Percentiles rank a stretch among this genome's conserved stretches.
Conservation (phyloP, 2,329 filamentous ascomycete genomes). For the Arthrobotrys iridis region DNA sequence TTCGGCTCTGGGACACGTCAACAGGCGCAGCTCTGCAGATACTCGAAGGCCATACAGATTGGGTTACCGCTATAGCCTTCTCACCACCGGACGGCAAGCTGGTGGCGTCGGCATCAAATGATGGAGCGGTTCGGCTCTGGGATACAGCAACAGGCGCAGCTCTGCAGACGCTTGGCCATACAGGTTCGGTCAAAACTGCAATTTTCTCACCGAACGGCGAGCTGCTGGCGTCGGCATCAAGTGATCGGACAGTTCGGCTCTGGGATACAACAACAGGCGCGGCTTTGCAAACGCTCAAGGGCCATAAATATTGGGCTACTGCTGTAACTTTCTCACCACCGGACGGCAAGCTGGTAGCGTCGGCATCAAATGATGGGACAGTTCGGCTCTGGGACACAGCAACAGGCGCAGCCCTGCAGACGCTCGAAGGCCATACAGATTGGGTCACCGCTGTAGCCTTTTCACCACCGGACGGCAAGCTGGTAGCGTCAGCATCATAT, state of each 20-base stretch:
- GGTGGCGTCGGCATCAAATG: conserved; percentile 63
- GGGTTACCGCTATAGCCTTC: not conserved
- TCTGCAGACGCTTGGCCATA: conserved; percentile 56
- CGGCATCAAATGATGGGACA: conserved; percentile 9
- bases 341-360: conserved; percentile 37
- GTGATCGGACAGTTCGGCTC: not conserved
- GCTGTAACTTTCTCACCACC: conserved; percentile 48
- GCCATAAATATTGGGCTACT: conserved; percentile 7
- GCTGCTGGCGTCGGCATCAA: too few relatives aligned
- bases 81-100: not conserved
- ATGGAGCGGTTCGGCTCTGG: not conserved
- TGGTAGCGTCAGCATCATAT: not conserved
- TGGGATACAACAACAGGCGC: not conserved
- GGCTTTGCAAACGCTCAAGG: not conserved
- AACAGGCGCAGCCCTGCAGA: too few relatives aligned
- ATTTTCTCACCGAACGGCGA: conserved; percentile 54
- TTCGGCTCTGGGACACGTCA: conserved; percentile 11
- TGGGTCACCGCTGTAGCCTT: not conserved
- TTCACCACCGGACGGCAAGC: not conserved
- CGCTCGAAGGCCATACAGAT: too few relatives aligned
- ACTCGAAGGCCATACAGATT: not conserved
- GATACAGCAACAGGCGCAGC: not conserved
- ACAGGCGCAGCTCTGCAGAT: not conserved
- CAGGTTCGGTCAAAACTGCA: conserved; percentile 43
- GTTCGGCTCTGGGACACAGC: too few relatives aligned